Conservation (phyloP, 176 grass and related monocot genomes). For the Aegilops bicornis region DNA sequence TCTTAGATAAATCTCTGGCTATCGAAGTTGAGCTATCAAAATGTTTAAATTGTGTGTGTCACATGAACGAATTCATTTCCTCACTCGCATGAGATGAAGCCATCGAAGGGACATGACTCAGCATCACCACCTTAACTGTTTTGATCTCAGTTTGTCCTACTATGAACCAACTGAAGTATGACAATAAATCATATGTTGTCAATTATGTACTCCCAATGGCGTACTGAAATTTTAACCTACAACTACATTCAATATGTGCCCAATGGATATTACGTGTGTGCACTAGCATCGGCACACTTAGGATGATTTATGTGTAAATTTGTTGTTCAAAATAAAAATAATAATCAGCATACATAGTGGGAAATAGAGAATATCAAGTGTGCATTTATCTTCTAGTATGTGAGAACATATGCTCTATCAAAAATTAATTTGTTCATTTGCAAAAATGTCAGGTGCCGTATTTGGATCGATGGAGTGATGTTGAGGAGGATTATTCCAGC, state of each 20-base stretch:
- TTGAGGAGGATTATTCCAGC: slow-evolving; percentile 53
- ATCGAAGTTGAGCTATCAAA: neutral
- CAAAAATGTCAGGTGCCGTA: slow-evolving; percentile 43
- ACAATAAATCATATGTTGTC: too few relatives aligned
- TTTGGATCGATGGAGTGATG: slow-evolving; percentile 56
- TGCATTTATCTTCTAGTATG: neutral
- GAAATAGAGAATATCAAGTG: neutral
- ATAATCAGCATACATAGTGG: neutral
- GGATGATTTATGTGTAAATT: neutral
- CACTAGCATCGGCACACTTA: neutral
- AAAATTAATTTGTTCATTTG: neutral
- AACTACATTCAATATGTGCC: neutral
- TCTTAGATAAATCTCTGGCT: neutral
- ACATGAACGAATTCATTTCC: slow-evolving; percentile 7
- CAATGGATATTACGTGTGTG: neutral
- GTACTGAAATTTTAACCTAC: neutral
- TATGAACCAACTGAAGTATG: neutral
- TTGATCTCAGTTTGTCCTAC: neutral
- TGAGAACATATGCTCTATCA: neutral
- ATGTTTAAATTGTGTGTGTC: neutral
- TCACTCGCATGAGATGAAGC: neutral
- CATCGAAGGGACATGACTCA: neutral
- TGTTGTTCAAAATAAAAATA: neutral
- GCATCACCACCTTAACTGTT: neutral
- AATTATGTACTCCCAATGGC: too few relatives aligned